Percentiles rank a stretch among this genome's conserved stretches.
These are phyloP conservation scores for Solanum stenotomum DNA, from an alignment of 257 asterid species.

Conservation along the genomic window DNA sequence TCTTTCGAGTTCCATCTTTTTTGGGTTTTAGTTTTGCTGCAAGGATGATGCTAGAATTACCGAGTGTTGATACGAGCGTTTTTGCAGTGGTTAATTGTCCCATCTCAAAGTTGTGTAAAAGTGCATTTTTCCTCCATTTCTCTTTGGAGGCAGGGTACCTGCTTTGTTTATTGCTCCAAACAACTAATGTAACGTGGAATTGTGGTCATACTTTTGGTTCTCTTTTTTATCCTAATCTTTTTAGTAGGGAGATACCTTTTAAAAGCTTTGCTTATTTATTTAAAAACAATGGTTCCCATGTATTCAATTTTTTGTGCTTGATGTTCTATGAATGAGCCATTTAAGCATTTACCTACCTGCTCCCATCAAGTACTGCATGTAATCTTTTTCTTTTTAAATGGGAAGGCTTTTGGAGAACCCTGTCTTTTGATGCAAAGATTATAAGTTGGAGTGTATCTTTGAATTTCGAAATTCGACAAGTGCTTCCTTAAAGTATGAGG, in stretches of 20 bases:
- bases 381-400: neutral
- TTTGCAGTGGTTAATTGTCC: constrained; percentile 26
- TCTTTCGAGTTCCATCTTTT: constrained; percentile 30
- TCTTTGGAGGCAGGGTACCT: constrained; percentile 8
- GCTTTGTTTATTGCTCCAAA: constrained; percentile 1
- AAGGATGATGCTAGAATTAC: constrained; percentile 37
- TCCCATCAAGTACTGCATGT: neutral
- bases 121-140: constrained; percentile 9
- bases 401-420: neutral
- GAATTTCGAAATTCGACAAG: neutral
- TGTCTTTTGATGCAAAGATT: neutral
- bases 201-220: neutral
- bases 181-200: neutral
- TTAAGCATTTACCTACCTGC: neutral
- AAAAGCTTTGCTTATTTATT: neutral
- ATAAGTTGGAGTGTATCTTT: neutral
- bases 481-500: neutral
- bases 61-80: constrained; percentile 17
- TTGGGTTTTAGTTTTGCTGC: constrained; percentile 36
- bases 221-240: neutral
- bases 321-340: neutral
- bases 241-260: neutral
- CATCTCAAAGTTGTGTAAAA: constrained; percentile 38
- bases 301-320: neutral
- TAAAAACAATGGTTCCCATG: neutral